Conservation (phyloP, 345 rosid species). For the Brassica nigra region DNA sequence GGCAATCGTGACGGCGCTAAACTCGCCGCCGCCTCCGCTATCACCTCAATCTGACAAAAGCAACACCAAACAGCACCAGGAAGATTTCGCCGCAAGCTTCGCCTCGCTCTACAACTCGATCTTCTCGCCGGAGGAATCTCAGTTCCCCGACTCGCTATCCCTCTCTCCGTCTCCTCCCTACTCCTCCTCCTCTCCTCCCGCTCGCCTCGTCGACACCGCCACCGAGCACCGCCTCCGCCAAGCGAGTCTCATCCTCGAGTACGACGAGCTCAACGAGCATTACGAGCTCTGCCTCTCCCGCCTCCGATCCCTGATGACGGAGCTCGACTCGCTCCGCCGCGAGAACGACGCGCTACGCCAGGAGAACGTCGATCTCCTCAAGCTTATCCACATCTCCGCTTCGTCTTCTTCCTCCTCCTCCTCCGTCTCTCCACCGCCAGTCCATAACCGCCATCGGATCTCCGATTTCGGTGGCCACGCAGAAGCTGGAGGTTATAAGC, state of each 20-base stretch:
- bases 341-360: constrained; percentile 66
- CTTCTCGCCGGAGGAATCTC: constrained; percentile 67
- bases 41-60: constrained; percentile 32
- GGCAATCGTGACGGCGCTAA: constrained; percentile 27
- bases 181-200: constrained; percentile 45
- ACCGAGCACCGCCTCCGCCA: constrained; percentile 70
- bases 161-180: constrained; percentile 56
- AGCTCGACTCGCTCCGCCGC: constrained; percentile 59
- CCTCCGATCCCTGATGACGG: constrained; percentile 52
- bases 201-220: constrained; percentile 37
- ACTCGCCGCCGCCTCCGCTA: constrained; percentile 42
- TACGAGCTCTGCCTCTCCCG: constrained; percentile 66
- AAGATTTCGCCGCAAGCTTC: constrained; percentile 56
- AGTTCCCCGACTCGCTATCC: constrained; percentile 48
- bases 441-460: constrained; percentile 43
- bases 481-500: no score
- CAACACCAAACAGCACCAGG: constrained; percentile 32
- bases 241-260: constrained; percentile 69
- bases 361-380: constrained; percentile 61
- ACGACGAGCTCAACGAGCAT: constrained; percentile 64
- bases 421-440: constrained; percentile 48
- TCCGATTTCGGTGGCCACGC: constrained; percentile 42
- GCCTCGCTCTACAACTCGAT: constrained; percentile 58
- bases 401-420: constrained; percentile 32
- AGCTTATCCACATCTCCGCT: constrained; percentile 51